Conservation (phyloP, 805 yeast genomes). For the Candida xiaguanensis region DNA sequence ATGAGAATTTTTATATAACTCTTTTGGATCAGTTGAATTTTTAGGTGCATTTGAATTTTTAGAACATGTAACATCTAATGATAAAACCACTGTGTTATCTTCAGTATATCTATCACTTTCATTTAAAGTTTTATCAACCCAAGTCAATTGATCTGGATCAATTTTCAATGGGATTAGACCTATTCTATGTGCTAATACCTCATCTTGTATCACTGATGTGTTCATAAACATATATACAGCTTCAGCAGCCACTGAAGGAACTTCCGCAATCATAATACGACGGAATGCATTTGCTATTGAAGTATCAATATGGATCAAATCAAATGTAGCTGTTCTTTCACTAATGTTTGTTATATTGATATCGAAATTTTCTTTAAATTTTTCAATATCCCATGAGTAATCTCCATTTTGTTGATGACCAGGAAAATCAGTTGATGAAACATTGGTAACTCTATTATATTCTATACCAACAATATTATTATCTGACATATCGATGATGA, state of each 20-base stretch:
- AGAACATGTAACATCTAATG: constrained; percentile 78
- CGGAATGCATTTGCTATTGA: constrained; percentile 95
- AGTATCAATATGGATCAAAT: constrained; percentile 81
- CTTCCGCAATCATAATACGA: constrained; percentile 94
- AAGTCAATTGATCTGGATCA: constrained; percentile 82
- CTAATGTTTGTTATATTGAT: constrained; percentile 63
- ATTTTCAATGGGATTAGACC: constrained; percentile 88
- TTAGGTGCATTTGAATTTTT: constrained; percentile 80
- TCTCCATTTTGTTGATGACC: constrained; percentile 69
- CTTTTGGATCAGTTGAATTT: constrained; percentile 75
- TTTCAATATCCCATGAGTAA: constrained; percentile 78
- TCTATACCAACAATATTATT: constrained; percentile 71
- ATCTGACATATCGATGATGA: constrained; percentile 19
- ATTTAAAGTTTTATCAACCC: constrained; percentile 70
- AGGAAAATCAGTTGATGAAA: constrained; percentile 87
- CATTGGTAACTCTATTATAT: constrained; percentile 86
- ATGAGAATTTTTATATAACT: constrained; percentile 75
- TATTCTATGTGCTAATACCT: constrained; percentile 91
- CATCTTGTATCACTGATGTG: constrained; percentile 96
- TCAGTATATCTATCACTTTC: constrained; percentile 72
- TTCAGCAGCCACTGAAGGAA: constrained; percentile 94
- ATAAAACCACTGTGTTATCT: constrained; percentile 82
- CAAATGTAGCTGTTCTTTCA: constrained; percentile 79
- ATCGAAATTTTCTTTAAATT: constrained; percentile 64
- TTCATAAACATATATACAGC: constrained; percentile 86